Percentiles rank a stretch among this genome's conserved stretches.
phyloP scores from a whole-genome alignment of 2,329 filamentous ascomycete species.

The Zymoseptoria passerinii region DNA sequence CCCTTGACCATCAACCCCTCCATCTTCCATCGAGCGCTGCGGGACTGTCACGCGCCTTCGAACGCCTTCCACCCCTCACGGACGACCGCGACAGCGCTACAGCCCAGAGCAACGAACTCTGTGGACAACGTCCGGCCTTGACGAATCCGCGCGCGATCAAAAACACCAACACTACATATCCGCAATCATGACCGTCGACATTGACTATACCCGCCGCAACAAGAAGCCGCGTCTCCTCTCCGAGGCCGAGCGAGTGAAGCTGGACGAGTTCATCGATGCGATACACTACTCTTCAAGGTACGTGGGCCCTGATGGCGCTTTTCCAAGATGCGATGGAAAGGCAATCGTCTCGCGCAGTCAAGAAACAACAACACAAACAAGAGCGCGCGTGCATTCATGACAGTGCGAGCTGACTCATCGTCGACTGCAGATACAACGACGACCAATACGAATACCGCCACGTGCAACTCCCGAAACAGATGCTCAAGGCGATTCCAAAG shows the following conservation, averaged over 20 bases:
- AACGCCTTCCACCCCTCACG: neutral
- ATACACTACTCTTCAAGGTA: slow-evolving; percentile 95
- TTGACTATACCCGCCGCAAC: slow-evolving; percentile 81
- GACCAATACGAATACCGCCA: slow-evolving; percentile 93
- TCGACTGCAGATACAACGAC: slow-evolving; percentile 69
- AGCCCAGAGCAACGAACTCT: neutral
- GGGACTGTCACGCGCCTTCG: neutral
- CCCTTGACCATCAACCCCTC: slow-evolving; percentile 1
- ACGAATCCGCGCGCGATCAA: neutral
- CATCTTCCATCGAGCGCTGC: neutral
- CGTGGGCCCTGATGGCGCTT: slow-evolving; percentile 20
- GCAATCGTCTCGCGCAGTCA: neutral
- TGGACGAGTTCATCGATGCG: slow-evolving; percentile 85
- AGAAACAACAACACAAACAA: neutral
- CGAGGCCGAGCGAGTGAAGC: slow-evolving; percentile 69
- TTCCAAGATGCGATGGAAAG: neutral
- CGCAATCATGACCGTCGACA: slow-evolving; percentile 40
- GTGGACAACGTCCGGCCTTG: neutral
- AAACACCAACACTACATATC: neutral
- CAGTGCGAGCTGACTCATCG: neutral
- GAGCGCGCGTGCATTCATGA: neutral
- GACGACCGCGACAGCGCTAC: neutral
- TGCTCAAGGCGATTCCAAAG: slow-evolving; percentile 93
- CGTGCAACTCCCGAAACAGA: slow-evolving; percentile 93
- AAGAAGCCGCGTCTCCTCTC: slow-evolving; percentile 71